phyloP scores from a whole-genome alignment of 768 basidiomycete genomes.

The Suillus paluster region DNA sequence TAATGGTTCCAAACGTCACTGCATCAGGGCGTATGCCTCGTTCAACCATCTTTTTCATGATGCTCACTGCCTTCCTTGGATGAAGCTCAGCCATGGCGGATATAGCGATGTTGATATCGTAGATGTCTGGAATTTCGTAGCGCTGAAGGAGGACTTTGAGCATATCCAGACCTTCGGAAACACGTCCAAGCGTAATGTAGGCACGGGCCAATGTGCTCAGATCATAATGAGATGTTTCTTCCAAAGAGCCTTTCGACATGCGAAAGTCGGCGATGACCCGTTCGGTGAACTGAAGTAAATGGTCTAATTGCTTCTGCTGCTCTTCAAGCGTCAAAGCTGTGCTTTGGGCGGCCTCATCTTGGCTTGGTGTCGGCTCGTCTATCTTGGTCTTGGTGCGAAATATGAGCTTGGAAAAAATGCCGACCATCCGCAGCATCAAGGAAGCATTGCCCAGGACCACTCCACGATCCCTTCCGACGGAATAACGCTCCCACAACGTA shows the following conservation, averaged over 20 bases:
- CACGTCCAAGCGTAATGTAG: conserved; percentile 58
- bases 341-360: conserved; percentile 17
- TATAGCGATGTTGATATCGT: conserved; percentile 70
- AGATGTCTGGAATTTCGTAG: conserved; percentile 58
- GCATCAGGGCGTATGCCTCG: conserved; percentile 54
- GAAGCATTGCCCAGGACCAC: conserved; percentile 49
- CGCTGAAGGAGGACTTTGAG: conserved; percentile 52
- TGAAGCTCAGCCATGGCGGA: conserved; percentile 54
- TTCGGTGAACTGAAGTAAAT: conserved; percentile 43
- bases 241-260: conserved; percentile 49
- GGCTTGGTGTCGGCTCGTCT: conserved; percentile 9
- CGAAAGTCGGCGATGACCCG: conserved; percentile 51
- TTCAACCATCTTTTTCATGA: conserved; percentile 56
- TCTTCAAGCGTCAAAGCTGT: conserved; percentile 22
- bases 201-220: conserved; percentile 68
- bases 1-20: conserved; percentile 62
- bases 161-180: conserved; percentile 49
- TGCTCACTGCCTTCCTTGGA: conserved; percentile 47
- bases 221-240: conserved; percentile 48
- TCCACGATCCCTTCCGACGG: conserved; percentile 43
- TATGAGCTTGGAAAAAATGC: conserved; percentile 40
- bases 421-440: conserved; percentile 47
- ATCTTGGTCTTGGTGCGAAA: conserved; percentile 23
- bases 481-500: conserved; percentile 60
- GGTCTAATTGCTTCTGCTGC: conserved; percentile 12